Percentiles rank a stretch among this genome's conserved stretches.
Evolutionary conservation across 2,329 filamentous ascomycete species (phyloP).

Genomic region (Graphilbum fragrans): DNA sequence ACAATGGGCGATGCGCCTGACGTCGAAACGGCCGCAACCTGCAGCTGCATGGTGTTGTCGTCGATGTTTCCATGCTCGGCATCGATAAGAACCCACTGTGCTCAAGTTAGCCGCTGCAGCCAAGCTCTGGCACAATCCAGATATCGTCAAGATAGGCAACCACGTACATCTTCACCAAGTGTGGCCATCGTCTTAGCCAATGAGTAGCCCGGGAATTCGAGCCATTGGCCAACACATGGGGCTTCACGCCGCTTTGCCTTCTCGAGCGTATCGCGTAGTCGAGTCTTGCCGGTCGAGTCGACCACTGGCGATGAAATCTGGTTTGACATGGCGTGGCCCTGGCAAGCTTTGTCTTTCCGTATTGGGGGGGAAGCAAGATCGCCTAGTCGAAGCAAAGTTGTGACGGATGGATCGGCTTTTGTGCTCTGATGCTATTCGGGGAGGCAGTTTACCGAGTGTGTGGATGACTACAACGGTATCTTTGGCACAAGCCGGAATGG

Average conservation of each 20-base stretch:
- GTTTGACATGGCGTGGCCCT: conserved; percentile 4
- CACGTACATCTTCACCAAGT: conserved; percentile 18
- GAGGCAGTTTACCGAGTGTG: too few relatives aligned
- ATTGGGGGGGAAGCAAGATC: background rate
- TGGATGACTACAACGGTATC: too few relatives aligned
- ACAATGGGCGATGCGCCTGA: conserved; percentile 28
- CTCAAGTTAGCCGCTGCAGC: conserved; percentile 1
- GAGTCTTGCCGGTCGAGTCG: conserved; percentile 18
- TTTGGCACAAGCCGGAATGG: too few relatives aligned
- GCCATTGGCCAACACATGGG: conserved; percentile 19
- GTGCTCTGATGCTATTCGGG: too few relatives aligned
- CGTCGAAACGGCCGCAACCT: conserved; percentile 37
- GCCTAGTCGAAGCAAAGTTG: too few relatives aligned
- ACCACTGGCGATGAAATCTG: conserved; percentile 12
- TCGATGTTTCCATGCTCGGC: conserved; percentile 40
- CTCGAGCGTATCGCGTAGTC: conserved; percentile 16
- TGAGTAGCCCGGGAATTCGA: conserved; percentile 19
- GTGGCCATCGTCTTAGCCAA: conserved; percentile 17
- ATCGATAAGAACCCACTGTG: conserved; percentile 24
- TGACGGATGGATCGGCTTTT: too few relatives aligned
- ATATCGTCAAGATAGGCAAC: background rate
- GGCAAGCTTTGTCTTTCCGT: too few relatives aligned
- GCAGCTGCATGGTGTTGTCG: conserved; percentile 39
- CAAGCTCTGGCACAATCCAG: too few relatives aligned
- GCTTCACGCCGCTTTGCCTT: conserved; percentile 15